A percentile compares a stretch with the other conserved stretches of the same genome.
Evolutionary conservation across 2,329 filamentous ascomycete genomes (phyloP).

Genomic region (Colletotrichum gigasporum): DNA sequence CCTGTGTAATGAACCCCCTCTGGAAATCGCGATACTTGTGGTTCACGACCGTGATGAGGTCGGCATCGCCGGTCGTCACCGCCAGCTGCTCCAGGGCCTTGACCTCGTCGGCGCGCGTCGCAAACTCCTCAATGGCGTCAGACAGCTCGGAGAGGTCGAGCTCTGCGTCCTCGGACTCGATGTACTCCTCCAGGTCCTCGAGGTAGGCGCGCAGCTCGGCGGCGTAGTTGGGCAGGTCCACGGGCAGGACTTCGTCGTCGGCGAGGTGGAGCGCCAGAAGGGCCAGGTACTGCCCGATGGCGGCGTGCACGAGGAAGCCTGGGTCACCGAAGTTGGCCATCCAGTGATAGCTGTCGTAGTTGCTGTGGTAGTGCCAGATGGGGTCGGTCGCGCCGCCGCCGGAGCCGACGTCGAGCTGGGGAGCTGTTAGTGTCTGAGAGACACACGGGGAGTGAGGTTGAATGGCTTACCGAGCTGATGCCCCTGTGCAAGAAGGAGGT

Average conservation of each 20-base stretch:
- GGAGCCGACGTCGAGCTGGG: constrained; percentile 68
- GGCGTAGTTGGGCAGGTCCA: constrained; percentile 52
- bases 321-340: constrained; percentile 82
- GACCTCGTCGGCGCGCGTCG: constrained; percentile 41
- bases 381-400: constrained; percentile 53
- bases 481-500: constrained; percentile 71
- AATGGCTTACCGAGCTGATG: constrained; percentile 47
- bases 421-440: constrained; percentile 45
- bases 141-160: constrained; percentile 50
- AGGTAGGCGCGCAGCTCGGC: constrained; percentile 50
- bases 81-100: constrained; percentile 45
- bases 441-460: too few species aligned
- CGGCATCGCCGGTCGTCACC: constrained; percentile 36
- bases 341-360: constrained; percentile 88
- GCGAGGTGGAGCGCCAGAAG: constrained; percentile 51
- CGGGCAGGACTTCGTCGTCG: constrained; percentile 47
- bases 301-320: constrained; percentile 67
- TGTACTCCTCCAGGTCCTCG: constrained; percentile 44
- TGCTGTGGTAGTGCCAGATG: constrained; percentile 79
- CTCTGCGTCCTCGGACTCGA: constrained; percentile 41
- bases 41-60: constrained; percentile 49
- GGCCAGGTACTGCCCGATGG: constrained; percentile 59
- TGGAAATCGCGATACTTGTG: constrained; percentile 59
- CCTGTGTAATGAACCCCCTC: constrained; percentile 57
- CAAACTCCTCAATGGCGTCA: constrained; percentile 49